A percentile compares a stretch with the other conserved stretches of the same genome.
Conservation (phyloP, 176 grass and related monocot species). For the Oryza brachyantha region DNA sequence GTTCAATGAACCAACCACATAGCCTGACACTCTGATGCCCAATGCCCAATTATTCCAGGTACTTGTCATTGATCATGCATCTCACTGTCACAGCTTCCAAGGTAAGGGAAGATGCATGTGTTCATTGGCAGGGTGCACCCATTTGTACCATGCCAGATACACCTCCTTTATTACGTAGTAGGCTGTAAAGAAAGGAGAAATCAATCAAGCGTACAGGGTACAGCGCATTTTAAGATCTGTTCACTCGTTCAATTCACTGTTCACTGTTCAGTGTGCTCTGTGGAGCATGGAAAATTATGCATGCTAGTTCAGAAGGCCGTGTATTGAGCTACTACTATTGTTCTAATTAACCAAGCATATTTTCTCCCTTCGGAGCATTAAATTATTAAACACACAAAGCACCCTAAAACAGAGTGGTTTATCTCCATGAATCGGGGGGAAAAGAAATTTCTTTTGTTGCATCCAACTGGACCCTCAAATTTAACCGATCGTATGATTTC, state of each 20-base stretch:
- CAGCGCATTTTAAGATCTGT: neutral
- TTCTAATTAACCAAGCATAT: neutral
- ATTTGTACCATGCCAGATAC: neutral
- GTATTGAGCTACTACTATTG: neutral
- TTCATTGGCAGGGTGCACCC: neutral
- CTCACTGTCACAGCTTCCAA: neutral
- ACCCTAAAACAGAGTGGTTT: neutral
- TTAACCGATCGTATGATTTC: too few species aligned
- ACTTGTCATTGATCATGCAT: neutral
- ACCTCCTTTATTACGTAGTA: neutral
- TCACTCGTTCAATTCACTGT: neutral
- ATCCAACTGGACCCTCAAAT: too few species aligned
- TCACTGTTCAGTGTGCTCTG: neutral
- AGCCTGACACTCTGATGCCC: neutral
- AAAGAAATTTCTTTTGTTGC: too few species aligned
- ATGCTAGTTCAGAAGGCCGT: neutral
- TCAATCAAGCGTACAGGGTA: neutral
- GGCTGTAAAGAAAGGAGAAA: neutral
- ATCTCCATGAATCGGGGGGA: neutral
- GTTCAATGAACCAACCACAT: constrained; percentile 4
- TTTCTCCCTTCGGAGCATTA: too few species aligned
- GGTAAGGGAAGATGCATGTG: neutral
- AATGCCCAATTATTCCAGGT: constrained; percentile 4
- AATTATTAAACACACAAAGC: neutral
- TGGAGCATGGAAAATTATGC: neutral